Percentiles rank a stretch among this genome's conserved stretches.
Evolutionary conservation across 106 monocot species (phyloP).

Genomic region (Dioscorea zingiberensis): DNA sequence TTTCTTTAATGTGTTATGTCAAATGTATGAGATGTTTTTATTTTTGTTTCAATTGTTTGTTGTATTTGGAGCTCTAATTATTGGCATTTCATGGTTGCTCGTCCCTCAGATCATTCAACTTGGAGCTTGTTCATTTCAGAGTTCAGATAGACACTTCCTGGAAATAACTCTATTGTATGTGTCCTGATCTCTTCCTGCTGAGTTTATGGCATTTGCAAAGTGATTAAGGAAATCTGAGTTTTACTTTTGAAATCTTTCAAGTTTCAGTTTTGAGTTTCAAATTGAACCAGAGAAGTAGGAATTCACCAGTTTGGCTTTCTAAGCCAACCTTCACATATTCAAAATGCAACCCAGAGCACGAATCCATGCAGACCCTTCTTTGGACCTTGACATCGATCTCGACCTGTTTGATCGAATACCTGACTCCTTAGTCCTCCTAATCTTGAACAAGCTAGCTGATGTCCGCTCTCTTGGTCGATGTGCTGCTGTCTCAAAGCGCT

Average conservation of each 20-base stretch:
- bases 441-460: constrained; percentile 72
- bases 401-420: constrained; percentile 68
- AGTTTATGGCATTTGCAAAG: background rate
- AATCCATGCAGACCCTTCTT: constrained; percentile 46
- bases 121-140: too few species aligned
- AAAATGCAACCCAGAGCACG: constrained; percentile 49
- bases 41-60: too few species aligned
- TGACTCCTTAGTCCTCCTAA: constrained; percentile 62
- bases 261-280: background rate
- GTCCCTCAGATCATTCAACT: too few species aligned
- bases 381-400: constrained; percentile 19
- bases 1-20: too few species aligned
- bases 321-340: background rate
- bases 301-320: background rate
- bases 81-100: too few species aligned
- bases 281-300: background rate
- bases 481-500: constrained; percentile 58
- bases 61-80: too few species aligned
- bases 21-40: too few species aligned
- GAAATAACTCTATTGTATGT: background rate
- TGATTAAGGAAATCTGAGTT: background rate
- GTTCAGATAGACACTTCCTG: too few species aligned
- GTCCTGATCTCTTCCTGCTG: background rate
- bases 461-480: constrained; percentile 75
- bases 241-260: background rate